phyloP scores from a whole-genome alignment of 805 yeast species.

The Zygoascus tannicola region DNA sequence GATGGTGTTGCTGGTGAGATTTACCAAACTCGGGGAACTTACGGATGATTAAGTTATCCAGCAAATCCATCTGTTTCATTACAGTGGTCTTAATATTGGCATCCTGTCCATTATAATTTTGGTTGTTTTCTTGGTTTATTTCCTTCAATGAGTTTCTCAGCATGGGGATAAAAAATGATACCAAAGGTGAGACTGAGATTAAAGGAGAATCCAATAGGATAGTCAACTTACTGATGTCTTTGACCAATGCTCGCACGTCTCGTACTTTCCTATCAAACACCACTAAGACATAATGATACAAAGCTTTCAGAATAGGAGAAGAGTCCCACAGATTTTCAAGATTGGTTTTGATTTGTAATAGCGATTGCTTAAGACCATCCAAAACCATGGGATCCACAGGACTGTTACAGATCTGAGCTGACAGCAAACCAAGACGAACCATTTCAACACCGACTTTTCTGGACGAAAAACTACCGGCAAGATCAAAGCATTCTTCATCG shows the following conservation, averaged over 20 bases:
- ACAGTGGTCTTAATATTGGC: neutral
- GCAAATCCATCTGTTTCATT: slow-evolving; percentile 7
- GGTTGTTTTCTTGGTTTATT: neutral
- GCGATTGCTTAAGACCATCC: neutral
- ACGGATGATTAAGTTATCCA: slow-evolving; percentile 13
- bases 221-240: slow-evolving; percentile 10
- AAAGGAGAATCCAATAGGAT: slow-evolving; percentile 16
- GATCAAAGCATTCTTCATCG: slow-evolving; percentile 11
- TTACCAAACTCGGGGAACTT: slow-evolving; percentile 13
- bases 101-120: neutral
- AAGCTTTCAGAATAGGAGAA: slow-evolving; percentile 18
- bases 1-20: slow-evolving; percentile 6
- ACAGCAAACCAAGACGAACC: slow-evolving; percentile 14
- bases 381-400: slow-evolving; percentile 3
- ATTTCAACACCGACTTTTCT: slow-evolving; percentile 11
- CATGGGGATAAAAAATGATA: slow-evolving; percentile 14
- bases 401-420: neutral
- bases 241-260: slow-evolving; percentile 1
- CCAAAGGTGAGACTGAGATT: slow-evolving; percentile 17
- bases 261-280: slow-evolving; percentile 6
- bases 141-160: slow-evolving; percentile 10
- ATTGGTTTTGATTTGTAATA: slow-evolving; percentile 4
- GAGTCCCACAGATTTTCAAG: slow-evolving; percentile 19
- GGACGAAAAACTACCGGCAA: slow-evolving; percentile 5
- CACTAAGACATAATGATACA: slow-evolving; percentile 14